phyloP scores from a whole-genome alignment of 2,329 filamentous ascomycete genomes.

The Cytospora schulzeri region DNA sequence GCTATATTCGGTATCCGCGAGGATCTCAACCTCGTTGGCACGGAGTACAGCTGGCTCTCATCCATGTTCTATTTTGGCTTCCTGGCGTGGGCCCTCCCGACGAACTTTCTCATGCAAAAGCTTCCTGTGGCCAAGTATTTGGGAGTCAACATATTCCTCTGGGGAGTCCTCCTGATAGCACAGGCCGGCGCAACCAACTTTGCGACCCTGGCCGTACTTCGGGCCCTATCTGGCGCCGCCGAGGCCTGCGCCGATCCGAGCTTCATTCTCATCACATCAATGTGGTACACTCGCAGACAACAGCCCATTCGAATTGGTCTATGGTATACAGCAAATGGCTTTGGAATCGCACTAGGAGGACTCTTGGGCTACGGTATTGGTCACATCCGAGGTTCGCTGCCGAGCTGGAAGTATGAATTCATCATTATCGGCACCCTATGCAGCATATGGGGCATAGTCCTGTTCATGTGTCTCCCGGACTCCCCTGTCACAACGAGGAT shows the following conservation, averaged over 20 bases:
- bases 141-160: conserved; percentile 56
- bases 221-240: conserved; percentile 60
- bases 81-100: conserved; percentile 34
- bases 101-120: conserved; percentile 38
- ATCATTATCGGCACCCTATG: conserved; percentile 40
- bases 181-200: conserved; percentile 62
- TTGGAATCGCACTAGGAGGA: conserved; percentile 32
- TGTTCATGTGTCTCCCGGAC: conserved; percentile 32
- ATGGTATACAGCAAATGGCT: conserved; percentile 27
- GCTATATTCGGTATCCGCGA: conserved; percentile 66
- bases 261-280: conserved; percentile 30
- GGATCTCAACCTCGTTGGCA: conserved; percentile 58
- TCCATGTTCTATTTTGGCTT: conserved; percentile 58
- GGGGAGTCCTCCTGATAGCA: conserved; percentile 48
- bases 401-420: conserved; percentile 39
- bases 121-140: conserved; percentile 42
- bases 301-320: conserved; percentile 26
- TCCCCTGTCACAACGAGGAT: conserved; percentile 31
- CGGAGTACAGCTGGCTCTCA: conserved; percentile 59
- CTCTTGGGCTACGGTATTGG: conserved; percentile 41
- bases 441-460: conserved; percentile 34
- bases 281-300: conserved; percentile 25
- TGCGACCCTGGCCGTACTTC: conserved; percentile 53
- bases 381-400: conserved; percentile 35
- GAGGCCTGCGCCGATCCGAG: conserved; percentile 36